A percentile compares a stretch with the other conserved stretches of the same genome.
Evolutionary conservation across 805 yeast species (phyloP).

Genomic region (Cephaloascus albidus): DNA sequence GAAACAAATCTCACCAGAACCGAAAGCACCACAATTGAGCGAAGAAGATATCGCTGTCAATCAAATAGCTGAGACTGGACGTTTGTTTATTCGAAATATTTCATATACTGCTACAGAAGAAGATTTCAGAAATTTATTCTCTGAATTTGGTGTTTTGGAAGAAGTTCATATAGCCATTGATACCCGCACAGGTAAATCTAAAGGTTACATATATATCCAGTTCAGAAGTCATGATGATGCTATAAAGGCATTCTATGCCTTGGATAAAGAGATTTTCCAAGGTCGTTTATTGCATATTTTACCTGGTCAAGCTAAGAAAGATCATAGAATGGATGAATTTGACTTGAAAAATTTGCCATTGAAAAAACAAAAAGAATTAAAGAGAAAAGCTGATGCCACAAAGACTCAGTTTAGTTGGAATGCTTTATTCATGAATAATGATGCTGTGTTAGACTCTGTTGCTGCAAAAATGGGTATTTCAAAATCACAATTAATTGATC

Average conservation of each 20-base stretch:
- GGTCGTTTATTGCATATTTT: slow-evolving; percentile 87
- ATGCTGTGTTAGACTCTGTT: slow-evolving; percentile 86
- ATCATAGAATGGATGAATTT: slow-evolving; percentile 80
- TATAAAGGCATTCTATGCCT: slow-evolving; percentile 54
- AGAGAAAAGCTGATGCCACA: slow-evolving; percentile 75
- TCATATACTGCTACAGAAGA: slow-evolving; percentile 70
- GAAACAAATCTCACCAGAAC: slow-evolving; percentile 8
- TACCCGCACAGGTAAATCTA: slow-evolving; percentile 80
- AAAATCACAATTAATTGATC: slow-evolving; percentile 80
- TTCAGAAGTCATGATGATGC: slow-evolving; percentile 68
- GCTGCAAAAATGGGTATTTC: slow-evolving; percentile 76
- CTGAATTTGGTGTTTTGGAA: slow-evolving; percentile 59
- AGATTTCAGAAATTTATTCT: slow-evolving; percentile 62
- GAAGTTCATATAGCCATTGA: slow-evolving; percentile 93
- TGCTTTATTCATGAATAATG: slow-evolving; percentile 80
- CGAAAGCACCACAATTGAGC: slow-evolving; percentile 14
- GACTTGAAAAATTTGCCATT: slow-evolving; percentile 86
- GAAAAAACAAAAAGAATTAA: slow-evolving; percentile 82
- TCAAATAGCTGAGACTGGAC: slow-evolving; percentile 58
- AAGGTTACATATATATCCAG: slow-evolving; percentile 85
- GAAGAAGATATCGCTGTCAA: slow-evolving; percentile 38
- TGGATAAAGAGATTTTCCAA: slow-evolving; percentile 88
- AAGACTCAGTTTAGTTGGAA: slow-evolving; percentile 92
- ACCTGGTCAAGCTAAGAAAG: slow-evolving; percentile 77
- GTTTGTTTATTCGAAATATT: slow-evolving; percentile 83